Conservation (phyloP, 1,139 yeast genomes). For the Tardiomyces blankii region DNA sequence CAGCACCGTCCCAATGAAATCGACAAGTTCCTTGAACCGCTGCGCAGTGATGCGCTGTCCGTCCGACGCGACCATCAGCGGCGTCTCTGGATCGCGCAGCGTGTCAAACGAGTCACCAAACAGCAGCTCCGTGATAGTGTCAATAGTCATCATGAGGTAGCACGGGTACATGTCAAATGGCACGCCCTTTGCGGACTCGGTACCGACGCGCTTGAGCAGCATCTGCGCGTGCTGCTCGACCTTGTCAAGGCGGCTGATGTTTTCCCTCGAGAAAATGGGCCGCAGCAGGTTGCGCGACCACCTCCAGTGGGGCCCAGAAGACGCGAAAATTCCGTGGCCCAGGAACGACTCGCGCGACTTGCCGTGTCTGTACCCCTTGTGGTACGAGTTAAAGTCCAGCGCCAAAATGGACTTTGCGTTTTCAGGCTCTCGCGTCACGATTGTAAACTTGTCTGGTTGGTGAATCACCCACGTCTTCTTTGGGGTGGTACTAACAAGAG, state of each 20-base stretch:
- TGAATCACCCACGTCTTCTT: too few species aligned
- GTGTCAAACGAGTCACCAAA: slow-evolving; percentile 42
- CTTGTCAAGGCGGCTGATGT: slow-evolving; percentile 40
- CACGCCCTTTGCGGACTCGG: slow-evolving; percentile 34
- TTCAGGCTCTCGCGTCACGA: slow-evolving; percentile 39
- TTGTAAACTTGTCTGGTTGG: slow-evolving; percentile 5
- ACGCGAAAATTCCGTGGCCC: slow-evolving; percentile 43
- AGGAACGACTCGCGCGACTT: slow-evolving; percentile 31
- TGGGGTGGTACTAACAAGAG: not conserved
- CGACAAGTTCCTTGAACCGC: slow-evolving; percentile 16
- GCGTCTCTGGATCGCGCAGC: slow-evolving; percentile 14
- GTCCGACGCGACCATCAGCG: slow-evolving; percentile 11
- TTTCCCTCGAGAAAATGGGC: slow-evolving; percentile 42
- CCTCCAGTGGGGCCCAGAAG: slow-evolving; percentile 41
- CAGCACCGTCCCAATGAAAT: slow-evolving; percentile 25
- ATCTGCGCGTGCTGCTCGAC: slow-evolving; percentile 33
- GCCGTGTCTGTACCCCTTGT: slow-evolving; percentile 36
- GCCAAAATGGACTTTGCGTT: slow-evolving; percentile 26
- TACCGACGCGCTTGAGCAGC: slow-evolving; percentile 38
- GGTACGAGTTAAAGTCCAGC: slow-evolving; percentile 38
- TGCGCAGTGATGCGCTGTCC: slow-evolving; percentile 30
- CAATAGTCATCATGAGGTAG: slow-evolving; percentile 42
- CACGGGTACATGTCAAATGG: slow-evolving; percentile 38
- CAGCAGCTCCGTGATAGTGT: slow-evolving; percentile 47
- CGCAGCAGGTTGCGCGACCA: slow-evolving; percentile 42